Evolutionary conservation across 768 basidiomycete genomes (phyloP).

Genomic region (Trametopsis cervina): DNA sequence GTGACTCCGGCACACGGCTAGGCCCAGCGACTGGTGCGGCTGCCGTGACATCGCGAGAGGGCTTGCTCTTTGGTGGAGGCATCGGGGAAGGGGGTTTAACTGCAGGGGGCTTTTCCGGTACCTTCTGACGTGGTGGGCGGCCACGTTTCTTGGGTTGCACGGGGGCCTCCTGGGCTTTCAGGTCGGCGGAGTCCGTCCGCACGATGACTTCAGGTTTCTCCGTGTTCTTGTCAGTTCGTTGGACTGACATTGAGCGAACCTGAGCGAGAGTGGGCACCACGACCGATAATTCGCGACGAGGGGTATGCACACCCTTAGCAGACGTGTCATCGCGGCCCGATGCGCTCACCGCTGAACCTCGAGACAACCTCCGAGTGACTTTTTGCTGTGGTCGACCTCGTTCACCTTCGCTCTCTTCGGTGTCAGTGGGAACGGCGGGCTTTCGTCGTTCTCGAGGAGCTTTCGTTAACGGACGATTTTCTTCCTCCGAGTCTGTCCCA

Average conservation of each 20-base stretch:
- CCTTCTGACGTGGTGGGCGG: slow-evolving; percentile 7
- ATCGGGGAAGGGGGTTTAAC: slow-evolving; percentile 7
- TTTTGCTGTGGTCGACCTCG: neutral
- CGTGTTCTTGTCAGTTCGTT: neutral
- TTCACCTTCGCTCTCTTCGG: slow-evolving; percentile 4
- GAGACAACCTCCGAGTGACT: neutral
- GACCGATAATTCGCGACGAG: slow-evolving; percentile 8
- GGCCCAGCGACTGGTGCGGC: slow-evolving; percentile 14
- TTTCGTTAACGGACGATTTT: neutral
- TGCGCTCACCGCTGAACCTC: neutral
- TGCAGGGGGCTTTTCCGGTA: slow-evolving; percentile 6
- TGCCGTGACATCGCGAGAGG: neutral
- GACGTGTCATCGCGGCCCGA: neutral
- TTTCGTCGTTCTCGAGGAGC: neutral
- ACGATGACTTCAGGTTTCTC: slow-evolving; percentile 8
- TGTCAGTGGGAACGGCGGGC: slow-evolving; percentile 3
- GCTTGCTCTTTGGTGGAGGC: slow-evolving; percentile 1
- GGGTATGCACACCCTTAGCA: slow-evolving; percentile 1
- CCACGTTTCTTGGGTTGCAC: slow-evolving; percentile 13
- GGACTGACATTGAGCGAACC: slow-evolving; percentile 7
- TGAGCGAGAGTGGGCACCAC: slow-evolving; percentile 10
- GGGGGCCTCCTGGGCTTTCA: slow-evolving; percentile 21
- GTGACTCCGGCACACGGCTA: slow-evolving; percentile 10
- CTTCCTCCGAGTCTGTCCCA: neutral
- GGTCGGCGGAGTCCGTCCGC: slow-evolving; percentile 18